Evolutionary conservation across 208 protist genomes (phyloP).

Genomic region (Acanthamoeba triangularis): DNA sequence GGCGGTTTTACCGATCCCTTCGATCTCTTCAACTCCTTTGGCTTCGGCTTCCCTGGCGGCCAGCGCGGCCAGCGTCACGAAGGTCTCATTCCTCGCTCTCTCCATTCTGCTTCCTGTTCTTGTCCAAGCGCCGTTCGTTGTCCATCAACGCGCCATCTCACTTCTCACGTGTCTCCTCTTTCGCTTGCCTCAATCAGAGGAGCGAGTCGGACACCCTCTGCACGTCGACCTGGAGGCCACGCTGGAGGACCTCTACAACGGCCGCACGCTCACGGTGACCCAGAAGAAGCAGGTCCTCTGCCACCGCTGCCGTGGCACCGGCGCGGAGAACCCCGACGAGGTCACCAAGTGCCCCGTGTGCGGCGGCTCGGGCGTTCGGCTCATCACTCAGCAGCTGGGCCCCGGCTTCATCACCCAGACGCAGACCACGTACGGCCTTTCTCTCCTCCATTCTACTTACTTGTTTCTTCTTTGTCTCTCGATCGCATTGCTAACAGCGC

Average conservation of each 20-base stretch:
- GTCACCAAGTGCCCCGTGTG: constrained; percentile 83
- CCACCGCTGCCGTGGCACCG: constrained; percentile 84
- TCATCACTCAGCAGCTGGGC: constrained; percentile 86
- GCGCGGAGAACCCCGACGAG: constrained; percentile 85
- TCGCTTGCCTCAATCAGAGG: not conserved
- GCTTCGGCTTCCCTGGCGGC: constrained; percentile 70
- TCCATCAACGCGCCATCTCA: not conserved
- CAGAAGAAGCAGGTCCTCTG: constrained; percentile 88
- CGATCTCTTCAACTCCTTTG: constrained; percentile 78
- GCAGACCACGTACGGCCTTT: constrained; percentile 78
- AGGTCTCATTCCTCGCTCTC: not conserved
- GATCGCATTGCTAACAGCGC: not conserved
- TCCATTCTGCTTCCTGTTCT: not conserved
- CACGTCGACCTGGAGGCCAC: constrained; percentile 85
- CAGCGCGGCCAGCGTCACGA: not conserved
- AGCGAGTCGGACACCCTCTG: constrained; percentile 78
- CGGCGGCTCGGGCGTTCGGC: constrained; percentile 81
- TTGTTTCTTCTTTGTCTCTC: not conserved
- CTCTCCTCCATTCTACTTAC: not conserved
- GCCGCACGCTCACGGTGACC: constrained; percentile 75
- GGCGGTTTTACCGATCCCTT: constrained; percentile 84
- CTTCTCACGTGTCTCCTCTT: not conserved
- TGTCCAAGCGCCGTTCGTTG: not conserved
- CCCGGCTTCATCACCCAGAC: constrained; percentile 89
- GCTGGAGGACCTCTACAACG: constrained; percentile 88